Conservation (phyloP, 768 basidiomycete species). For the Psilocybe sp. region DNA sequence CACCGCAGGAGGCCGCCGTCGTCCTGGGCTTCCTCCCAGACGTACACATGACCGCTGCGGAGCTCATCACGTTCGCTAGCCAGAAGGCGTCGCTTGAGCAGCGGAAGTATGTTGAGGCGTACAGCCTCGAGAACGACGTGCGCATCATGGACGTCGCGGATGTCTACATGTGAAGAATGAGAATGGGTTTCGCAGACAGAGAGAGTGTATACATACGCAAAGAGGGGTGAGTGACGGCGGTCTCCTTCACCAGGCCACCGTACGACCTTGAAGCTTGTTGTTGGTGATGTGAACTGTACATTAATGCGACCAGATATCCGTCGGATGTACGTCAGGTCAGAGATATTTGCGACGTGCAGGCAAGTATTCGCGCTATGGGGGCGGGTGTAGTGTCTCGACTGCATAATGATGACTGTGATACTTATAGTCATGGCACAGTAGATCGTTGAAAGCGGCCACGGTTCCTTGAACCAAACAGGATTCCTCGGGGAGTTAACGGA, state of each 20-base stretch:
- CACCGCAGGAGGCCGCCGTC: slow-evolving; percentile 67
- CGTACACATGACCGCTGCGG: slow-evolving; percentile 72
- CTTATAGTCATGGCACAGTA: slow-evolving; percentile 17
- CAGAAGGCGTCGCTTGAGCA: slow-evolving; percentile 70
- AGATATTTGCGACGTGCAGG: slow-evolving; percentile 14
- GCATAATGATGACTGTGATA: slow-evolving; percentile 13
- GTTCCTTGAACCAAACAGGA: slow-evolving; percentile 20
- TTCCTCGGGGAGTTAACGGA: slow-evolving; percentile 44
- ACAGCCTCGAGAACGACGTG: slow-evolving; percentile 77
- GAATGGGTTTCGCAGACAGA: background rate
- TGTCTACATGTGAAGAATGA: slow-evolving; percentile 39
- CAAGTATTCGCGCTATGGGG: slow-evolving; percentile 12
- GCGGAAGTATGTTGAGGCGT: slow-evolving; percentile 62
- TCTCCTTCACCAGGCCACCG: slow-evolving; percentile 16
- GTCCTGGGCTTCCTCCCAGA: slow-evolving; percentile 85
- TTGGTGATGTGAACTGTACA: no score
- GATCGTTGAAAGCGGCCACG: slow-evolving; percentile 12
- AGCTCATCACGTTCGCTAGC: slow-evolving; percentile 69
- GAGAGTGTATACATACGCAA: slow-evolving; percentile 34
- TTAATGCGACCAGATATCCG: no score
- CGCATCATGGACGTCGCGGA: slow-evolving; percentile 78
- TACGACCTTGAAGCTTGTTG: no score
- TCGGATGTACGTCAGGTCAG: no score
- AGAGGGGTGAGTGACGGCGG: slow-evolving; percentile 44
- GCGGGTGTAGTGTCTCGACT: background rate